Percentiles rank a stretch among this genome's conserved stretches.
These are phyloP conservation scores for Aspergillus ochraceus DNA, from an alignment of 2,329 filamentous ascomycete species.

Conservation along the genomic window DNA sequence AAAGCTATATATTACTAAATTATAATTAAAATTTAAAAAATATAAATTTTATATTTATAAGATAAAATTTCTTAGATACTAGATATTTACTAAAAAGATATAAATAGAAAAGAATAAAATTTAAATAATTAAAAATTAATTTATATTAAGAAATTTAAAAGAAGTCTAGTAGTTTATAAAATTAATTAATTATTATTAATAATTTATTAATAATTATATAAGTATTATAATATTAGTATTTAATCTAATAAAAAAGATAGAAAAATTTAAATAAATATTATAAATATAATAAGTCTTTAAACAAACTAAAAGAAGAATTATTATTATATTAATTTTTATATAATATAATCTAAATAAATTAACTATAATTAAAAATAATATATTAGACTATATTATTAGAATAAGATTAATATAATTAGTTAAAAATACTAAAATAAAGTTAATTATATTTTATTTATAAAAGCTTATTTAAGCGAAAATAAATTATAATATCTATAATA, in stretches of 20 bases:
- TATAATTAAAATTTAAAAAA: conserved; percentile 1
- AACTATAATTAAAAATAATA: too few relatives aligned
- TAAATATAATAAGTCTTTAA: background rate
- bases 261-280: background rate
- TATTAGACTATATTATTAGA: background rate
- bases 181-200: background rate
- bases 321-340: background rate
- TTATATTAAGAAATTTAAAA: conserved; percentile 2
- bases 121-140: background rate
- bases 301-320: background rate
- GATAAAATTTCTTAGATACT: background rate
- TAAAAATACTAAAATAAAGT: background rate
- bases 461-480: too few relatives aligned
- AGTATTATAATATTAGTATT: background rate
- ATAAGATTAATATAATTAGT: background rate
- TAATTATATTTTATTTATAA: too few relatives aligned
- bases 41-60: conserved; percentile 1
- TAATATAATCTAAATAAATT: too few relatives aligned
- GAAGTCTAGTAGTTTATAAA: background rate
- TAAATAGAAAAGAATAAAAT: background rate
- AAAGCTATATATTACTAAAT: background rate
- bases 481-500: too few relatives aligned
- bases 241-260: background rate
- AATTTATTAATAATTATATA: background rate
- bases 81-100: background rate